Conservation (phyloP, 2,329 filamentous ascomycete genomes). For the Colletotrichum somersetense region DNA sequence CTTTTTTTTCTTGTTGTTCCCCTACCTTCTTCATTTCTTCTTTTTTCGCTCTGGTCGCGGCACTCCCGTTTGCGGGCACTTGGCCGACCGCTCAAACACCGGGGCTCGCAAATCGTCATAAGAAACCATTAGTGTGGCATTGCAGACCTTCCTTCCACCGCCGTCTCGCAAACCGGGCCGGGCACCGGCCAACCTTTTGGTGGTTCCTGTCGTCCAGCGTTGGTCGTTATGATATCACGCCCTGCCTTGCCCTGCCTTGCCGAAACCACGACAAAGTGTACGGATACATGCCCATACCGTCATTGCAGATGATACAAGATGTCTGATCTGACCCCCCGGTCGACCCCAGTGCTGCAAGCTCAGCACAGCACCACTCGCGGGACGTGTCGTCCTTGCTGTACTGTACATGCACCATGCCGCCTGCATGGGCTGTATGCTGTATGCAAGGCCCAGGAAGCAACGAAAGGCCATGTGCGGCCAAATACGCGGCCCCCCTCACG, state of each 20-base stretch:
- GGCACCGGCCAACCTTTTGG: neutral
- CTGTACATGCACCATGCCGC: constrained; percentile 34
- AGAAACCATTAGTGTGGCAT: neutral
- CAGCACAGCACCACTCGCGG: constrained; percentile 40
- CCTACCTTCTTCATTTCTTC: neutral
- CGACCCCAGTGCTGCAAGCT: constrained; percentile 7
- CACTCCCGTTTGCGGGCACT: neutral
- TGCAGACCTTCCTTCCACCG: neutral
- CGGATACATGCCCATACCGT: neutral
- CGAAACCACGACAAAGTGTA: neutral
- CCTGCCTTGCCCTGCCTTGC: neutral
- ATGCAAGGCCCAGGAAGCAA: constrained; percentile 40
- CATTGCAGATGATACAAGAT: constrained; percentile 30
- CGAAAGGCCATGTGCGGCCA: constrained; percentile 39
- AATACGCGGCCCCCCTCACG: constrained; percentile 39
- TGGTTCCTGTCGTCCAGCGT: constrained; percentile 17
- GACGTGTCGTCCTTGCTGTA: constrained; percentile 35
- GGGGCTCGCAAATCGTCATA: neutral
- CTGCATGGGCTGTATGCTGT: constrained; percentile 40
- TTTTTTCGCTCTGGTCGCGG: neutral
- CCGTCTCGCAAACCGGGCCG: neutral
- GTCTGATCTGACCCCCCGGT: constrained; percentile 28
- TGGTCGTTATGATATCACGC: constrained; percentile 32
- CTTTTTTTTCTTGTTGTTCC: neutral
- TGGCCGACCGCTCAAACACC: neutral